Evolutionary conservation across 108 stramenopile species (phyloP), one percentile per base, ranked within the genome.

Genomic region (Skeletonema potamos): DNA sequence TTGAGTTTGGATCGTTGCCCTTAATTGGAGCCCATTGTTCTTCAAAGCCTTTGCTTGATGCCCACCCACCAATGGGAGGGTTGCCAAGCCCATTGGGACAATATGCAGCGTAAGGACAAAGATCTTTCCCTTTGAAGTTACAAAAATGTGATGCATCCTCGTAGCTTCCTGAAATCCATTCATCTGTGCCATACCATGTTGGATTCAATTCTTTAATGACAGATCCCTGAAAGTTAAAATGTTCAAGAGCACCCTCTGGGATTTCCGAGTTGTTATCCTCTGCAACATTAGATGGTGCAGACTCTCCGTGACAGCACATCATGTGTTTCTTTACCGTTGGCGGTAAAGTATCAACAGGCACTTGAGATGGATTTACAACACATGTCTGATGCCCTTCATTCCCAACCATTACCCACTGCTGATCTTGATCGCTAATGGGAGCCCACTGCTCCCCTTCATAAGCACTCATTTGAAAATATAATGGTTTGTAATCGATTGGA

Each of bases 361-460:
- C 4, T 51, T 9, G 20, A 51, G 1, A 6, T n/a, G 18, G 48
- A 51, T 51, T 51, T 2, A 51, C 9, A 51, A 27, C 26, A 57
- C 70, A 28, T 28, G 28, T 17, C 28, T 64, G 62, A 12, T 64
- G 51, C 18, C 24, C 62, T 30, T 58, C 3, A 27, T 61, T 58
- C n/a, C 73, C 73, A 12, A 74, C 54, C 65, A 37, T 11, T 9
- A 66, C 44, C 73, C 73, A 74, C 34, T 28, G 48, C 22, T 51
- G 4, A 54, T 74, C 61, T 6, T 57, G 27, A 1, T 54, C 58
- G 39, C 56, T 58, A 28, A 62, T 62, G 3, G 73, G 73, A 2
- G 58, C 43, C 73, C 73, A 74, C 32, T 74, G 73, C 58, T 61
- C 73, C 6, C 59, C 73, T 27, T 66, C 65, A 37, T 32, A 74